A percentile compares a stretch with the other conserved stretches of the same genome.
phyloP scores from a whole-genome alignment of 768 basidiomycete genomes.

The Mrakia hoshinonis region DNA sequence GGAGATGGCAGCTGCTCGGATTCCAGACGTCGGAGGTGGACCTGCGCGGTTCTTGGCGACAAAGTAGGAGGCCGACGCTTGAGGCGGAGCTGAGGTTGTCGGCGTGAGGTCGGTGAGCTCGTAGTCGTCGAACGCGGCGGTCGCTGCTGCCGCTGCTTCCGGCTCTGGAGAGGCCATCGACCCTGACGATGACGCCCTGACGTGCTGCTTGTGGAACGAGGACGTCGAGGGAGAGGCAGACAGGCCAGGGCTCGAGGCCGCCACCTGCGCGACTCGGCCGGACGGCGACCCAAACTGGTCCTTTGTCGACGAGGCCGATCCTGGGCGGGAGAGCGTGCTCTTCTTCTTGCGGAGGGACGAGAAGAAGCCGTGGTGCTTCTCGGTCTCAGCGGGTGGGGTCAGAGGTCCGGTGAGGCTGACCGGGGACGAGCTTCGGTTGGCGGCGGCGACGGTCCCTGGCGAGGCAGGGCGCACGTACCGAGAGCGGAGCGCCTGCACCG shows the following conservation, averaged over 20 bases:
- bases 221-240: not conserved
- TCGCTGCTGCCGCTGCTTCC: not conserved
- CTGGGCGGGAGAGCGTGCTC: not conserved
- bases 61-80: not conserved
- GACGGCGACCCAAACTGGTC: not conserved
- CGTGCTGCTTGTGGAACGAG: not conserved
- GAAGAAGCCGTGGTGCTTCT: not conserved
- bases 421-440: not conserved
- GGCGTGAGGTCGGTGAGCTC: conserved; percentile 8
- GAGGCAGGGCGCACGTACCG: not conserved
- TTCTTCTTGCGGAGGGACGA: not conserved
- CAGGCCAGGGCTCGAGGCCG: not conserved
- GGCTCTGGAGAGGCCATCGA: not conserved
- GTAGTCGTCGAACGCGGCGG: not conserved
- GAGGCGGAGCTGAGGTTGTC: not conserved
- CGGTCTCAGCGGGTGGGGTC: not conserved
- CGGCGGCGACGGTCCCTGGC: not conserved
- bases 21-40: not conserved
- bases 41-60: not conserved
- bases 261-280: not conserved
- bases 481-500: not conserved
- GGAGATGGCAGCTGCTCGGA: not conserved
- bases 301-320: not conserved
- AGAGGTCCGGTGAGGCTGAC: not conserved
- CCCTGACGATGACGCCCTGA: not conserved